Conservation (phyloP, 371 early-diverging fungal species). For the Lichtheimia ornata region DNA sequence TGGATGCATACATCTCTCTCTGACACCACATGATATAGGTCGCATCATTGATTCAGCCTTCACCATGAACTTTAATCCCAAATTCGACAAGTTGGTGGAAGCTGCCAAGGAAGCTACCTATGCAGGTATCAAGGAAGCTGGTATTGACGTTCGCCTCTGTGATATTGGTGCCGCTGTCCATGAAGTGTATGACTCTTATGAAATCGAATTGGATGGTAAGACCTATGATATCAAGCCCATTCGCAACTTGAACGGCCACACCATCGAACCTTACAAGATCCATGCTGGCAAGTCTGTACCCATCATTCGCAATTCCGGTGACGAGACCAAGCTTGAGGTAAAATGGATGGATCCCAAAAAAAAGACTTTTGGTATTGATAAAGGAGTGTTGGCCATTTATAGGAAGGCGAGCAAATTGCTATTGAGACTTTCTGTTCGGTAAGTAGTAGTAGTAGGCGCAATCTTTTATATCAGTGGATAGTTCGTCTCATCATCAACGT, state of each 20-base stretch:
- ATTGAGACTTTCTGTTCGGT: conserved; percentile 98
- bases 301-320: conserved; percentile 85
- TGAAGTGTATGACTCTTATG: conserved; percentile 98
- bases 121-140: conserved; percentile 94
- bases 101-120: conserved; percentile 98
- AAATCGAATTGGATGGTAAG: conserved; percentile 95
- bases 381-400: conserved; percentile 3
- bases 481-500: too few species aligned
- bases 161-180: conserved; percentile 98
- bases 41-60: conserved; percentile 99
- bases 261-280: conserved; percentile 94
- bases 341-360: background rate
- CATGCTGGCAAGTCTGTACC: conserved; percentile 99
- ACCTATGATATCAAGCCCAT: conserved; percentile 95
- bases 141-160: conserved; percentile 95
- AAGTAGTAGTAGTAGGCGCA: conserved; percentile 12
- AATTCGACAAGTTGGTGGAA: conserved; percentile 85
- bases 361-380: background rate
- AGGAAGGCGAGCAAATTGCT: conserved; percentile 96
- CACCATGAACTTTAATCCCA: conserved; percentile 94
- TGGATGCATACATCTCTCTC: background rate
- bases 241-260: conserved; percentile 98
- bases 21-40: conserved; percentile 26
- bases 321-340: conserved; percentile 93
- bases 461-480: background rate